phyloP scores from a whole-genome alignment of 305 asterid species.

The Fraxinus velutina region DNA sequence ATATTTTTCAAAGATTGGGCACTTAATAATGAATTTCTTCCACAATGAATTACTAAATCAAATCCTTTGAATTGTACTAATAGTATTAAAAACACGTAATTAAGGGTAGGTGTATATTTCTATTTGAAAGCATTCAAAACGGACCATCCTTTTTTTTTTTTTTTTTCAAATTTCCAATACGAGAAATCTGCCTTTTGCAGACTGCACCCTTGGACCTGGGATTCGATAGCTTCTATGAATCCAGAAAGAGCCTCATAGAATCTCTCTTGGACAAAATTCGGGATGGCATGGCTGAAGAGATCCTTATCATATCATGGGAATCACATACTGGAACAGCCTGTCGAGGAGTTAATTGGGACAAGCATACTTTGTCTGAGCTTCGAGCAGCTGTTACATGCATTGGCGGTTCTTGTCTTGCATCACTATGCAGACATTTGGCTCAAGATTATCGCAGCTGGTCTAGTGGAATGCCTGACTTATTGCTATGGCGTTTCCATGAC shows the following conservation, averaged over 20 bases:
- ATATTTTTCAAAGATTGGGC: too few species aligned
- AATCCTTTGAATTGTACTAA: too few species aligned
- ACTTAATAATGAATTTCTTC: too few species aligned
- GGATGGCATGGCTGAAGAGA: conserved; percentile 83
- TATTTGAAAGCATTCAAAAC: too few species aligned
- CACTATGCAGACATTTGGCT: conserved; percentile 76
- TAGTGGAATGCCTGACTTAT: conserved; percentile 93
- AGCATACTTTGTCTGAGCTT: conserved; percentile 61
- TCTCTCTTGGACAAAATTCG: conserved; percentile 51
- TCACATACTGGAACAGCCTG: conserved; percentile 65
- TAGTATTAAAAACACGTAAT: too few species aligned
- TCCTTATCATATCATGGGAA: conserved; percentile 73
- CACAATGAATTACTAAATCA: too few species aligned
- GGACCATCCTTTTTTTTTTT: too few species aligned
- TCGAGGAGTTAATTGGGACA: conserved; percentile 89
- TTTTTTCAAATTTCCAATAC: background rate
- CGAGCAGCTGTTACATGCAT: conserved; percentile 84
- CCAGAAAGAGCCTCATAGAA: conserved; percentile 63
- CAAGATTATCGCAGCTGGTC: conserved; percentile 95
- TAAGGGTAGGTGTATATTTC: too few species aligned
- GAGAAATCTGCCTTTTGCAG: conserved; percentile 38
- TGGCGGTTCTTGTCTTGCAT: conserved; percentile 70
- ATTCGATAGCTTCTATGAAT: conserved; percentile 71
- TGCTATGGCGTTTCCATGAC: conserved; percentile 82
- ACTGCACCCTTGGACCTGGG: conserved; percentile 91